Base-by-base conservation (phyloP, 2,329 filamentous ascomycete genomes). In the Phaeoacremonium minimum region DNA sequence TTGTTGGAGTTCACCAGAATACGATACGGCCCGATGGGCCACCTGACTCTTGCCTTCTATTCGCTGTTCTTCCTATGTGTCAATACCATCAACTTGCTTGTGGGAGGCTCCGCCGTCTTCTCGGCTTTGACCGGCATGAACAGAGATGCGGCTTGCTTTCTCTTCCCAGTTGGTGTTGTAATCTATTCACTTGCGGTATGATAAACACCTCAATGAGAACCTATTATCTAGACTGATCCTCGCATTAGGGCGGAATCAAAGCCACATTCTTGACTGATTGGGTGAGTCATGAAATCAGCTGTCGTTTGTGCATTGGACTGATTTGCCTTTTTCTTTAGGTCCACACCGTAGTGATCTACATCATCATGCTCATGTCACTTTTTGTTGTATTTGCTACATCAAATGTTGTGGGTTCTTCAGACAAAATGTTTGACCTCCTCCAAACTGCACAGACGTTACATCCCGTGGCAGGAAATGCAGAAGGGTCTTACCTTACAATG, bases 161-260 rank as follows among this genome's bases (percentile, higher is more conserved):
- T 55, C 9, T 42, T 55, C 15, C 51, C 51, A 5, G 35, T 53
- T 7, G 47, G 48, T 7, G 49, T 53, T 16, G 42, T 50, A 12
- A 45, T 48, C 11, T 55, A 55, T 33, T 51, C 49, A 5, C 26
- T 53, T 18, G 20, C 20, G 20, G 20, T 26, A 26, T 9, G 20
- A n/a, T 26, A 26, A 26, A 26, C 8, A 9, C 20, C 8, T 26
- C 20, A 26, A 26, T 9, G 20, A 26, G 8, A 26, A 26, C 8
- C n/a, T n/a, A n/a, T 26, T 8, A 26, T 9, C 20, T 26, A 26
- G 20, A 26, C 20, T 26, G 20, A 26, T 26, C 20, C 20, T 9
- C 20, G 20, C 20, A 26, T 26, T 39, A 39, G n/a, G 51, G 51
- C 16, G 51, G 51, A 16, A 43, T 53, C 28, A 51, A 47, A 30